phyloP scores from a whole-genome alignment of 257 asterid species.

The Fraxinus americana region DNA sequence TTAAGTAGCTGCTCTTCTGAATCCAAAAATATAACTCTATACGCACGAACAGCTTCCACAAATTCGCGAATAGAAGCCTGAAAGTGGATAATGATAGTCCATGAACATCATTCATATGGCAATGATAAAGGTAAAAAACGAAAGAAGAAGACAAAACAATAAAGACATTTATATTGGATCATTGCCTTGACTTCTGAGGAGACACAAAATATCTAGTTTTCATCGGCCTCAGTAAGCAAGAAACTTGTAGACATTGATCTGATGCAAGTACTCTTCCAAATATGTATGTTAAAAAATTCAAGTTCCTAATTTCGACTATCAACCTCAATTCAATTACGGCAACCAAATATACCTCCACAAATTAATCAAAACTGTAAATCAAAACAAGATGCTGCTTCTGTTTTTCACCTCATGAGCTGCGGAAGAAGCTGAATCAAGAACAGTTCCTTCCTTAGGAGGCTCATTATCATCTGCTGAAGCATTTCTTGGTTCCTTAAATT shows the following conservation, averaged over 20 bases:
- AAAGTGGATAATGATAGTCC: constrained; percentile 18
- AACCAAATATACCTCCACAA: neutral
- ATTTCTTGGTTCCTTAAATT: constrained; percentile 54
- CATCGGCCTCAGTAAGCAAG: neutral
- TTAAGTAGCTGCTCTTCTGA: constrained; percentile 84
- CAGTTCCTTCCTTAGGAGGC: constrained; percentile 47
- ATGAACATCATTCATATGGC: neutral
- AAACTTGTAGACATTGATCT: neutral
- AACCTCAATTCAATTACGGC: neutral
- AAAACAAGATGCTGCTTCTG: constrained; percentile 20
- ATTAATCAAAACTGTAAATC: neutral
- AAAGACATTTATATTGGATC: neutral
- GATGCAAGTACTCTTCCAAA: neutral
- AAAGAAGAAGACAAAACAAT: neutral
- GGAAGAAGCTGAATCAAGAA: constrained; percentile 45
- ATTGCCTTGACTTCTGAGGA: neutral
- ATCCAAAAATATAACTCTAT: constrained; percentile 84
- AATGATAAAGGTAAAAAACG: neutral
- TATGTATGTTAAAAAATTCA: neutral
- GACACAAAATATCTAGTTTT: neutral
- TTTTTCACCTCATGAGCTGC: constrained; percentile 72
- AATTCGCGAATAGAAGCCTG: constrained; percentile 93
- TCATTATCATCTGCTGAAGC: constrained; percentile 39
- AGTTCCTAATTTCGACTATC: neutral
- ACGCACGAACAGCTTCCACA: constrained; percentile 93